Percentiles rank a stretch among this genome's conserved stretches.
Conservation (phyloP, 805 yeast species). For the Myxozyma vanderwaltii region DNA sequence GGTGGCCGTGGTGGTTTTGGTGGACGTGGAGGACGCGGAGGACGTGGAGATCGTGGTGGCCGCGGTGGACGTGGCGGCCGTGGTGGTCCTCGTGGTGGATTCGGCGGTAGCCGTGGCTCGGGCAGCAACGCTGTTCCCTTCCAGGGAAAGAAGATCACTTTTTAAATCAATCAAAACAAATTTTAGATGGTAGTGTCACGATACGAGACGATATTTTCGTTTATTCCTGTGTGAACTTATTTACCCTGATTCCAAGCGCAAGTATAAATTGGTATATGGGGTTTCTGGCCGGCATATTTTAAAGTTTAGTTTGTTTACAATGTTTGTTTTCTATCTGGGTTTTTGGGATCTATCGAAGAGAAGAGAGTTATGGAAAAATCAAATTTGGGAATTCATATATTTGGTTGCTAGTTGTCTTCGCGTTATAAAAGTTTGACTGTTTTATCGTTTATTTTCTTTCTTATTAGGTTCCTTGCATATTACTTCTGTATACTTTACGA, state of each 20-base stretch:
- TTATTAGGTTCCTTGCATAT: constrained; percentile 4
- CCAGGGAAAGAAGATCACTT: constrained; percentile 60
- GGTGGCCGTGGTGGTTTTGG: constrained; percentile 47
- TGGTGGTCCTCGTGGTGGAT: constrained; percentile 43
- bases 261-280: neutral
- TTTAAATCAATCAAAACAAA: constrained; percentile 34
- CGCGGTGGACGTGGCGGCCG: constrained; percentile 9
- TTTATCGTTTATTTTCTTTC: neutral
- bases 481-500: neutral
- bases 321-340: neutral
- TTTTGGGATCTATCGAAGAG: neutral
- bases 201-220: neutral
- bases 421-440: constrained; percentile 5
- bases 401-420: neutral
- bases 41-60: constrained; percentile 42
- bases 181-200: constrained; percentile 1
- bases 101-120: constrained; percentile 44
- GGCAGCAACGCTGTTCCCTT: constrained; percentile 52
- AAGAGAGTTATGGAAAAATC: neutral
- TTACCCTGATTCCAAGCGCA: neutral
- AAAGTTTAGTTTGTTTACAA: neutral
- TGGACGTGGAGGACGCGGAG: constrained; percentile 48
- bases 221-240: neutral
- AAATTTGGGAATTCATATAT: neutral
- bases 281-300: neutral